Conservation (phyloP, 805 yeast species). For the Kodamaea kaohsiungensis region DNA sequence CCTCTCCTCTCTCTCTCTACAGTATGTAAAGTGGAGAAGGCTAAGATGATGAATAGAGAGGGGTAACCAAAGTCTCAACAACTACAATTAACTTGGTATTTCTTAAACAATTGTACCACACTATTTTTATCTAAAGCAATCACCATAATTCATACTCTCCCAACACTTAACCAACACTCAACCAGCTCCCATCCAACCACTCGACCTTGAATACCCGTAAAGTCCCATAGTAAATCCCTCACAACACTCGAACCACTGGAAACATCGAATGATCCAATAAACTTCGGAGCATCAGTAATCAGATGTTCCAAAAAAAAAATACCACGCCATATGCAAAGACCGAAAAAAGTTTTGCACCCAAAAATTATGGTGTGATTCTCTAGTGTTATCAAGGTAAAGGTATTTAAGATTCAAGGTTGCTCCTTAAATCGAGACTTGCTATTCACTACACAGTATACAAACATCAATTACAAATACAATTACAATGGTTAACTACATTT, state of each 20-base stretch:
- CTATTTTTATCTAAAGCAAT: too few relatives aligned
- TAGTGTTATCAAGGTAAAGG: background rate
- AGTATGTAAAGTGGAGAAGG: background rate
- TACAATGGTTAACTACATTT: slow-evolving; percentile 13
- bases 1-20: background rate
- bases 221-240: background rate
- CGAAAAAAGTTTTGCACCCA: background rate
- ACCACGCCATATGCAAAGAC: background rate
- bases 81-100: too few relatives aligned
- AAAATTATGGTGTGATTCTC: background rate
- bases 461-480: background rate
- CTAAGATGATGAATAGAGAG: background rate
- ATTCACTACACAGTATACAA: too few relatives aligned
- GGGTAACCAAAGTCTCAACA: background rate
- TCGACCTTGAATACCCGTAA: too few relatives aligned
- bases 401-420: background rate
- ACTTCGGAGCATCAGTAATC: background rate
- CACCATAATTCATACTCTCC: too few relatives aligned
- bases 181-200: too few relatives aligned
- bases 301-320: background rate
- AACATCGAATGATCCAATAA: background rate
- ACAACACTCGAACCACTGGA: background rate
- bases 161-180: too few relatives aligned
- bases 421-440: background rate
- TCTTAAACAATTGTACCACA: too few relatives aligned